Evolutionary conservation across 345 rosid genomes (phyloP).

Genomic region (Dimocarpus longan): DNA sequence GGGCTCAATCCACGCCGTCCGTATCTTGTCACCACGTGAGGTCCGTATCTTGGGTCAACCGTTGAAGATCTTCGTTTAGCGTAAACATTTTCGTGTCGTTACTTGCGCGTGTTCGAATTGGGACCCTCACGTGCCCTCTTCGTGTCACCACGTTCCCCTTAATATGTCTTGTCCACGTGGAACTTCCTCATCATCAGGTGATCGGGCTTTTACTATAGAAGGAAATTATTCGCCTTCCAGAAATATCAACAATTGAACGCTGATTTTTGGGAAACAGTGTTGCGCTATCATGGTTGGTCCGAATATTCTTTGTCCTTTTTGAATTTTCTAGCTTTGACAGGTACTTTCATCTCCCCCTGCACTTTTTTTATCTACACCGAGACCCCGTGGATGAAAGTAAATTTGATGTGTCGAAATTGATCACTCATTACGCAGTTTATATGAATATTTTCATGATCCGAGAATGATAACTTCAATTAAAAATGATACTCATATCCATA

Average conservation of each 20-base stretch:
- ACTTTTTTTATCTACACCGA: too few relatives aligned
- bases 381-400: too few relatives aligned
- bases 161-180: neutral
- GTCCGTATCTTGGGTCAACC: neutral
- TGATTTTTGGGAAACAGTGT: too few relatives aligned
- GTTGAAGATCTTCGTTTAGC: neutral
- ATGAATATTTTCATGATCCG: too few relatives aligned
- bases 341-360: too few relatives aligned
- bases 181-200: neutral
- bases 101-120: slow-evolving; percentile 8
- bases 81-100: neutral
- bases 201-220: neutral
- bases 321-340: too few relatives aligned
- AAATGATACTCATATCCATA: too few relatives aligned
- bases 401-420: too few relatives aligned
- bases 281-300: neutral
- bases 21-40: slow-evolving; percentile 20
- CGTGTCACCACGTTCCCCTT: slow-evolving; percentile 21
- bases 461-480: too few relatives aligned
- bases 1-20: slow-evolving; percentile 29
- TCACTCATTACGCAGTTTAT: too few relatives aligned
- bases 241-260: neutral
- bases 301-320: too few relatives aligned
- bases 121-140: neutral
- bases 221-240: neutral